phyloP scores from a whole-genome alignment of 192 early-diverging fungal genomes.

The Coemansia sp. region DNA sequence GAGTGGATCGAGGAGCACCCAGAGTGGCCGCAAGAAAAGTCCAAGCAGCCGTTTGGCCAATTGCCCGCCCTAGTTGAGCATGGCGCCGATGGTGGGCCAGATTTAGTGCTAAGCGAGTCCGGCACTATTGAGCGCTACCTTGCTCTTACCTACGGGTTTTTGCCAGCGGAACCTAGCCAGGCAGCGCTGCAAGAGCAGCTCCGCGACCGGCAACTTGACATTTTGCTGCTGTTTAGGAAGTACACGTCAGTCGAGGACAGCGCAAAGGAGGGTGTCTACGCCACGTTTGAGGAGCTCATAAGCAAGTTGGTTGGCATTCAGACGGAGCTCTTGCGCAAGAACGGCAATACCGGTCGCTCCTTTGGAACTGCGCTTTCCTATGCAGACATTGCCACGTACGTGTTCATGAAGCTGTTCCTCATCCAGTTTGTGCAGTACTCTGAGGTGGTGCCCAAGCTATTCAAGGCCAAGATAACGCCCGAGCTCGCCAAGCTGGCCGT shows the following conservation, averaged over 20 bases:
- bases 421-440: not conserved
- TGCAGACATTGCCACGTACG: slow-evolving; percentile 38
- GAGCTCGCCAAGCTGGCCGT: slow-evolving; percentile 32
- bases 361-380: slow-evolving; percentile 51
- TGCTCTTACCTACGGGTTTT: slow-evolving; percentile 51
- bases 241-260: not conserved
- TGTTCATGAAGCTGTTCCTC: slow-evolving; percentile 20
- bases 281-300: slow-evolving; percentile 19
- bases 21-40: slow-evolving; percentile 36
- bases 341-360: slow-evolving; percentile 59
- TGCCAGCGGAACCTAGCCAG: slow-evolving; percentile 32
- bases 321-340: slow-evolving; percentile 42
- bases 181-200: slow-evolving; percentile 32
- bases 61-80: slow-evolving; percentile 39
- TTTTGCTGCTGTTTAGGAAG: not conserved
- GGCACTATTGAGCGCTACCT: slow-evolving; percentile 60
- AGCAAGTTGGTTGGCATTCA: slow-evolving; percentile 36
- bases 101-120: slow-evolving; percentile 46
- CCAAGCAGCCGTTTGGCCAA: slow-evolving; percentile 37
- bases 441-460: not conserved
- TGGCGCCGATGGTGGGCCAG: slow-evolving; percentile 16
- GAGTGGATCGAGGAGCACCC: slow-evolving; percentile 41
- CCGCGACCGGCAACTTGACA: slow-evolving; percentile 16
- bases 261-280: not conserved
- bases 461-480: slow-evolving; percentile 24